Evolutionary conservation across 495 filamentous ascomycete genomes (phyloP).

Genomic region (Cetradonia linearis): DNA sequence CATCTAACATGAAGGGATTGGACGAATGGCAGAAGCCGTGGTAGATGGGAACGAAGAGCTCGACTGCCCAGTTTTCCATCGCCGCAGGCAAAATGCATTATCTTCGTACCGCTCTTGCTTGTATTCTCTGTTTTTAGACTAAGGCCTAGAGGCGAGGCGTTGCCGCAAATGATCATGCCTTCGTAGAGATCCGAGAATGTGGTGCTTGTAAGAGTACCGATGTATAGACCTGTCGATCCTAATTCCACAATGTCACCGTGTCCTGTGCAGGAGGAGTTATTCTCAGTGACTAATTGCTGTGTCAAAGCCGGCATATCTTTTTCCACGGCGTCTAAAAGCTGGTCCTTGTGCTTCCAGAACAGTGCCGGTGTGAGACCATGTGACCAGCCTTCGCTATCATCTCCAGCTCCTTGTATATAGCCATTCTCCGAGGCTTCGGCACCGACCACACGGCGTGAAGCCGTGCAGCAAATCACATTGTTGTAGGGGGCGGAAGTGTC

Average conservation of each 20-base stretch:
- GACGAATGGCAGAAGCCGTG: constrained; percentile 43
- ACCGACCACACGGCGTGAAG: constrained; percentile 56
- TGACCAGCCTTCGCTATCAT: constrained; percentile 89
- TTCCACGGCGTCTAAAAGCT: constrained; percentile 50
- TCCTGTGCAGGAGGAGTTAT: constrained; percentile 29
- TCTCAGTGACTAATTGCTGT: constrained; percentile 37
- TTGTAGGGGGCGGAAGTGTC: constrained; percentile 36
- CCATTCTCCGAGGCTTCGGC: constrained; percentile 58
- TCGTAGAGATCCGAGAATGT: constrained; percentile 28
- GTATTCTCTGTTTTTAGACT: constrained; percentile 30
- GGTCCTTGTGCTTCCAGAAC: constrained; percentile 61
- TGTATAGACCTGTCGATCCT: constrained; percentile 28
- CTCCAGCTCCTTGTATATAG: constrained; percentile 90
- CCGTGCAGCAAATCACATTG: constrained; percentile 69
- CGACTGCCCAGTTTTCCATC: constrained; percentile 64
- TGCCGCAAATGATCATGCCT: constrained; percentile 39
- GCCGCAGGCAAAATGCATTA: constrained; percentile 54
- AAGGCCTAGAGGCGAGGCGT: constrained; percentile 15
- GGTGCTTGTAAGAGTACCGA: constrained; percentile 23
- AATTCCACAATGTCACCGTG: constrained; percentile 27
- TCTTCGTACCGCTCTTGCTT: constrained; percentile 28
- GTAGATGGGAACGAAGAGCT: constrained; percentile 57
- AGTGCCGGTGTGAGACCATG: constrained; percentile 59
- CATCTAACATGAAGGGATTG: neutral
- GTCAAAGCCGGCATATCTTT: constrained; percentile 57